phyloP scores from a whole-genome alignment of 768 basidiomycete genomes.

The Royoungia palumana region DNA sequence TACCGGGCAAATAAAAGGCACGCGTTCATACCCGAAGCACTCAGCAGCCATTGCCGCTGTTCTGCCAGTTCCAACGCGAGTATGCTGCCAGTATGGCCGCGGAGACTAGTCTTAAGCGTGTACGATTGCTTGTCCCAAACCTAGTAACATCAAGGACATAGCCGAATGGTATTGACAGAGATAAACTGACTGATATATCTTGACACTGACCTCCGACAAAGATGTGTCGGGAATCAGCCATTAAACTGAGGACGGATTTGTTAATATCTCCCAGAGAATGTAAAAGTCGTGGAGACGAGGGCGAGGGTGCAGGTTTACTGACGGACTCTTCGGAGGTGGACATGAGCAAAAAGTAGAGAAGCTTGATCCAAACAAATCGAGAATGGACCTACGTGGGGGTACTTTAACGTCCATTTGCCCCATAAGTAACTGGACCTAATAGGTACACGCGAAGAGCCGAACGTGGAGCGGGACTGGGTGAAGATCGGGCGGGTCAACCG shows the following conservation, averaged over 20 bases:
- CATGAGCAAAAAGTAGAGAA: constrained; percentile 9
- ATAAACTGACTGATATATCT: constrained; percentile 62
- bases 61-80: constrained; percentile 73
- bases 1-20: background rate
- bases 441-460: constrained; percentile 3
- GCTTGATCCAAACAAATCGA: background rate
- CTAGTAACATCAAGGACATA: constrained; percentile 37
- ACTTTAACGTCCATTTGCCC: constrained; percentile 10
- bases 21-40: constrained; percentile 67
- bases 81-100: constrained; percentile 83
- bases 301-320: constrained; percentile 50
- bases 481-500: constrained; percentile 1
- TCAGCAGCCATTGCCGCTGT: constrained; percentile 83
- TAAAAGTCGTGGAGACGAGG: constrained; percentile 46
- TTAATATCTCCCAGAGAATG: constrained; percentile 70
- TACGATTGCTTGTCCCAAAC: constrained; percentile 83
- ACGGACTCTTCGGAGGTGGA: constrained; percentile 46
- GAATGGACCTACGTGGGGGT: constrained; percentile 25
- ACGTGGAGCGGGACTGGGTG: background rate
- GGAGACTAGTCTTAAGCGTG: constrained; percentile 61
- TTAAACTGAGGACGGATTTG: constrained; percentile 72
- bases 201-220: constrained; percentile 80
- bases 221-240: constrained; percentile 67
- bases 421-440: background rate
- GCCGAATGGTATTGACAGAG: background rate